Percentiles rank a stretch among this genome's conserved stretches.
phyloP scores from a whole-genome alignment of 1,139 yeast species.

The Pichia sp. region DNA sequence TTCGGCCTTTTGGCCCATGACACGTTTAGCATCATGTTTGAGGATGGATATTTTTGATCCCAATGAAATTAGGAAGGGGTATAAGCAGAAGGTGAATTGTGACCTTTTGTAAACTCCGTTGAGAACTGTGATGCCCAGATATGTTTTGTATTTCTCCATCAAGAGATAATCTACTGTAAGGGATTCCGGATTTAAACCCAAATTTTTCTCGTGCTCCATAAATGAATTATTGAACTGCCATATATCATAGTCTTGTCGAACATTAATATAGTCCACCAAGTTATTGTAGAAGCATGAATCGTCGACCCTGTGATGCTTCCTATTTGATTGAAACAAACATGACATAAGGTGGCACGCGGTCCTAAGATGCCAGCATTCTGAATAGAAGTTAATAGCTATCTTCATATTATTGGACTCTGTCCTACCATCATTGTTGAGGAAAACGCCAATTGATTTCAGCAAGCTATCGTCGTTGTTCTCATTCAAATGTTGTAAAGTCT shows the following conservation, averaged over 20 bases:
- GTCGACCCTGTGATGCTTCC: conserved; percentile 35
- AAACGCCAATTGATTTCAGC: neutral
- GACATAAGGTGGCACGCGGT: conserved; percentile 60
- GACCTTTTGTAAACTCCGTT: conserved; percentile 26
- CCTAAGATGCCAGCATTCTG: conserved; percentile 74
- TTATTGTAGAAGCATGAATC: conserved; percentile 68
- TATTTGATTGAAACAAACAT: conserved; percentile 52
- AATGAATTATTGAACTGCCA: conserved; percentile 51
- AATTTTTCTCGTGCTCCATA: conserved; percentile 16
- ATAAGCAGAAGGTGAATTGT: conserved; percentile 65
- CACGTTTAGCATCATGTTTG: conserved; percentile 76
- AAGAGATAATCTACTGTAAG: conserved; percentile 46
- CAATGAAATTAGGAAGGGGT: conserved; percentile 74
- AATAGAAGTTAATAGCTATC: conserved; percentile 59
- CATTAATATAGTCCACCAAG: conserved; percentile 73
- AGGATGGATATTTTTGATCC: conserved; percentile 78
- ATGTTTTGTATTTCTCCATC: conserved; percentile 25
- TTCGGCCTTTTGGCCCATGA: conserved; percentile 85
- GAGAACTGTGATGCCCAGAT: conserved; percentile 33
- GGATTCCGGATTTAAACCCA: conserved; percentile 24
- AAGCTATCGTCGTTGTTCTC: neutral
- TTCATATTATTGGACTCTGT: conserved; percentile 29
- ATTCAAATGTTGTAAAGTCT: neutral
- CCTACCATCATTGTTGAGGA: neutral
- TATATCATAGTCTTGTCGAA: conserved; percentile 71